These are phyloP conservation scores for Dactylellina cionopaga DNA, from an alignment of 2,329 filamentous ascomycete species.

Conservation along the genomic window DNA sequence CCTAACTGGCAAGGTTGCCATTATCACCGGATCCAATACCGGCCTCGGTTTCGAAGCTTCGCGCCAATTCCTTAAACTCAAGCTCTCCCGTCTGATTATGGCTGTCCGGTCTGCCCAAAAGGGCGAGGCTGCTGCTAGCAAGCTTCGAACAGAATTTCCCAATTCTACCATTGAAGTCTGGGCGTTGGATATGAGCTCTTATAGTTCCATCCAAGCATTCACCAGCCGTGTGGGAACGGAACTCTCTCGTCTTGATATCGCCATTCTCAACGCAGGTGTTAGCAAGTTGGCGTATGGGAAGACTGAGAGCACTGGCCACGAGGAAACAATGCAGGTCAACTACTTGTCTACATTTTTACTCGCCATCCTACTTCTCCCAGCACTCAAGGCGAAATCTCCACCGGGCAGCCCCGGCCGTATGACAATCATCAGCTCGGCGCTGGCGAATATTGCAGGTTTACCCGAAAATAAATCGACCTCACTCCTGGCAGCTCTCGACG, in stretches of 20 bases:
- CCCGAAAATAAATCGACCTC: conserved; percentile 55
- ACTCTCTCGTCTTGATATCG: conserved; percentile 62
- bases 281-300: conserved; percentile 52
- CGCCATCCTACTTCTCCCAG: conserved; percentile 58
- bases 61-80: conserved; percentile 61
- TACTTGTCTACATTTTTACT: conserved; percentile 60
- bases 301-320: conserved; percentile 17
- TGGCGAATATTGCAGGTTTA: conserved; percentile 54
- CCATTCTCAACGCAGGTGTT: conserved; percentile 64
- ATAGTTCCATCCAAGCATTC: conserved; percentile 64
- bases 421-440: conserved; percentile 58
- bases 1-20: conserved; percentile 58
- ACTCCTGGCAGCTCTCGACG: conserved; percentile 12
- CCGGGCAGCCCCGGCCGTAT: conserved; percentile 46
- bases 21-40: conserved; percentile 66
- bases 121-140: conserved; percentile 62
- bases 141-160: conserved; percentile 60
- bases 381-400: conserved; percentile 54
- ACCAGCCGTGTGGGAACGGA: conserved; percentile 58
- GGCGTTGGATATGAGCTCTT: conserved; percentile 65
- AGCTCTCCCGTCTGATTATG: conserved; percentile 63
- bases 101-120: conserved; percentile 63
- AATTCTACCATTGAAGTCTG: conserved; percentile 64
- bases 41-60: conserved; percentile 65
- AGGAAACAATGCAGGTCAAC: conserved; percentile 57